Conservation (phyloP, 331 rosid species). For the Dryas integrifolia region DNA sequence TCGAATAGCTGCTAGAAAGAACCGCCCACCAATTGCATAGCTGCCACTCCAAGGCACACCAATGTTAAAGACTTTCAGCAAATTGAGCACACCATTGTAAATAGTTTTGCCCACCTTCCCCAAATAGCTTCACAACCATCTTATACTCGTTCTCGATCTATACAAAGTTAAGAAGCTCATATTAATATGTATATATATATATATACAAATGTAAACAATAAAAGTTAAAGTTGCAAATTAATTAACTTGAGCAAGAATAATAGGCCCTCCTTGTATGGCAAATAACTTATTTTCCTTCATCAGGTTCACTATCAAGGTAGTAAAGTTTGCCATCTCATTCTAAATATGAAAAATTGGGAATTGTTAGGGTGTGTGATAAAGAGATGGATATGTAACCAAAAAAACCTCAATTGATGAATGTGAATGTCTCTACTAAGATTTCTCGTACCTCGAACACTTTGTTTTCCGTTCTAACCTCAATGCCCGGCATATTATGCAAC, state of each 20-base stretch:
- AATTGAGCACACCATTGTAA: slow-evolving; percentile 37
- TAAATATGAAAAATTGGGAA: neutral
- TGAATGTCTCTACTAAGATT: neutral
- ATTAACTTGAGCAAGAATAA: slow-evolving; percentile 40
- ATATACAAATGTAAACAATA: too few species aligned
- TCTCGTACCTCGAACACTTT: slow-evolving; percentile 22
- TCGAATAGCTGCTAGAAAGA: slow-evolving; percentile 60
- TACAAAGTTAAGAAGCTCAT: neutral
- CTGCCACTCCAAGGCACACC: slow-evolving; percentile 40
- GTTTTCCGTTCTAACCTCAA: slow-evolving; percentile 36
- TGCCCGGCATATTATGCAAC: slow-evolving; percentile 42
- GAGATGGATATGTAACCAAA: too few species aligned
- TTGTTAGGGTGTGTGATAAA: too few species aligned
- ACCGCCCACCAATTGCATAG: slow-evolving; percentile 81
- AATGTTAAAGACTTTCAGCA: slow-evolving; percentile 26
- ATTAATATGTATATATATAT: too few species aligned
- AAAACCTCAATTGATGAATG: too few species aligned
- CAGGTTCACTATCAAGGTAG: slow-evolving; percentile 31
- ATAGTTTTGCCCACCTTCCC: slow-evolving; percentile 31
- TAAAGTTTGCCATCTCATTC: slow-evolving; percentile 37
- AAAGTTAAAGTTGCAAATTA: too few species aligned
- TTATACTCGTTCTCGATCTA: slow-evolving; percentile 50
- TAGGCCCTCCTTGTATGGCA: slow-evolving; percentile 50
- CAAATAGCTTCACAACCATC: slow-evolving; percentile 29
- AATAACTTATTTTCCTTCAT: slow-evolving; percentile 34